Evolutionary conservation across 2,329 filamentous ascomycete species (phyloP).

Genomic region (Bipolaris sorokiniana): DNA sequence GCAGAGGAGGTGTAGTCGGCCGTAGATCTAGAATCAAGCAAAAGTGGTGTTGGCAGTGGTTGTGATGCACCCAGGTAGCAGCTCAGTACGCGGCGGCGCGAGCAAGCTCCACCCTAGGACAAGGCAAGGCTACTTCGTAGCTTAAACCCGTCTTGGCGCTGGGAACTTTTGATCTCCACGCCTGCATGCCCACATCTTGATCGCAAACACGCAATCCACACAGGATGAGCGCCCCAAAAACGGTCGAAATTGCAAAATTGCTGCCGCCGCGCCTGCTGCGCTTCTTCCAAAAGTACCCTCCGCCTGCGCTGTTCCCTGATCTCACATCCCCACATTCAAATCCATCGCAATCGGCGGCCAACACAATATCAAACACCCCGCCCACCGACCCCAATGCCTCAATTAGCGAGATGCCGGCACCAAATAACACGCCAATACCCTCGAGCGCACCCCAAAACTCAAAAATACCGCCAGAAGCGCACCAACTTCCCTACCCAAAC

Average conservation of each 20-base stretch:
- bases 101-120: conserved; percentile 7
- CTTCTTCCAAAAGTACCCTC: conserved; percentile 91
- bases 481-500: conserved; percentile 65
- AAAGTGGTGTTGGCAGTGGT: conserved; percentile 11
- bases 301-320: conserved; percentile 57
- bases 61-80: conserved; percentile 23
- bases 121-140: conserved; percentile 1
- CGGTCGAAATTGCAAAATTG: conserved; percentile 66
- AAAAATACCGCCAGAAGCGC: conserved; percentile 23
- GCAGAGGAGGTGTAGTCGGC: neutral
- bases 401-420: conserved; percentile 38
- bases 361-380: conserved; percentile 31
- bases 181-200: conserved; percentile 1
- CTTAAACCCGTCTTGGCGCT: conserved; percentile 21
- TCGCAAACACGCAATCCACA: conserved; percentile 14
- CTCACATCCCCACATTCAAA: conserved; percentile 25
- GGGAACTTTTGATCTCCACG: conserved; percentile 17
- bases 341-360: conserved; percentile 15
- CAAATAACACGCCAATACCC: conserved; percentile 29
- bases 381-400: conserved; percentile 50
- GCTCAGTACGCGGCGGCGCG: conserved; percentile 31
- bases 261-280: conserved; percentile 79
- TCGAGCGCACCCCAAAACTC: conserved; percentile 22
- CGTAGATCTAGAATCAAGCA: neutral
- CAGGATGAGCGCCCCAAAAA: conserved; percentile 40